These are phyloP conservation scores for Arabis alpina DNA, from an alignment of 345 rosid species.

Conservation along the genomic window DNA sequence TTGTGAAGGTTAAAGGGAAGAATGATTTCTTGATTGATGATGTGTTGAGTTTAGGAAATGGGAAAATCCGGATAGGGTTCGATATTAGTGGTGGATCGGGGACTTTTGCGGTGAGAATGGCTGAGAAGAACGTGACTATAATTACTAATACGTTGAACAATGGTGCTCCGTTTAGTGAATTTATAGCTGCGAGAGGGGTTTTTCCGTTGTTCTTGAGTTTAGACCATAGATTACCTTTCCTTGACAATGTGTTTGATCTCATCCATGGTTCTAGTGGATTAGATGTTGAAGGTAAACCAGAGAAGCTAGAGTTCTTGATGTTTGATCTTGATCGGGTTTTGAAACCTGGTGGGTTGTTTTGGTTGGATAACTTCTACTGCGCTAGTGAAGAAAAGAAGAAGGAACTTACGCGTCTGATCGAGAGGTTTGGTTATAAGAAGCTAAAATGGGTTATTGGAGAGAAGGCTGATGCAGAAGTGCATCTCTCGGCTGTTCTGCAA, in stretches of 20 bases:
- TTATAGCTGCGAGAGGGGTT: slow-evolving; percentile 84
- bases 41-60: slow-evolving; percentile 70
- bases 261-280: slow-evolving; percentile 70
- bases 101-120: slow-evolving; percentile 90
- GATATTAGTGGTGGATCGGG: slow-evolving; percentile 93
- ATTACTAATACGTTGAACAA: slow-evolving; percentile 68
- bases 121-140: slow-evolving; percentile 85
- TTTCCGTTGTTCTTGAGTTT: slow-evolving; percentile 86
- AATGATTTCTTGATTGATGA: slow-evolving; percentile 82
- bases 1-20: slow-evolving; percentile 71
- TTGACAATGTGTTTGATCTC: slow-evolving; percentile 86
- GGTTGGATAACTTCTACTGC: slow-evolving; percentile 86
- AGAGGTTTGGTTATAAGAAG: slow-evolving; percentile 89
- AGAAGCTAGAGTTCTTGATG: slow-evolving; percentile 93
- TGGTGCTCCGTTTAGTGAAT: slow-evolving; percentile 82
- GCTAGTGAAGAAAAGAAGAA: slow-evolving; percentile 71
- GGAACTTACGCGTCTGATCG: slow-evolving; percentile 71
- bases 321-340: slow-evolving; percentile 86
- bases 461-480: slow-evolving; percentile 65
- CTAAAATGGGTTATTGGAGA: slow-evolving; percentile 95
- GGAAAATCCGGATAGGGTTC: slow-evolving; percentile 79
- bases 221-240: slow-evolving; percentile 89
- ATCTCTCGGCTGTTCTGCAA: slow-evolving; percentile 89
- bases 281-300: slow-evolving; percentile 67
- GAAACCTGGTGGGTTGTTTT: slow-evolving; percentile 81